Evolutionary conservation across 345 rosid genomes (phyloP).

Genomic region (Syzygium jambos): DNA sequence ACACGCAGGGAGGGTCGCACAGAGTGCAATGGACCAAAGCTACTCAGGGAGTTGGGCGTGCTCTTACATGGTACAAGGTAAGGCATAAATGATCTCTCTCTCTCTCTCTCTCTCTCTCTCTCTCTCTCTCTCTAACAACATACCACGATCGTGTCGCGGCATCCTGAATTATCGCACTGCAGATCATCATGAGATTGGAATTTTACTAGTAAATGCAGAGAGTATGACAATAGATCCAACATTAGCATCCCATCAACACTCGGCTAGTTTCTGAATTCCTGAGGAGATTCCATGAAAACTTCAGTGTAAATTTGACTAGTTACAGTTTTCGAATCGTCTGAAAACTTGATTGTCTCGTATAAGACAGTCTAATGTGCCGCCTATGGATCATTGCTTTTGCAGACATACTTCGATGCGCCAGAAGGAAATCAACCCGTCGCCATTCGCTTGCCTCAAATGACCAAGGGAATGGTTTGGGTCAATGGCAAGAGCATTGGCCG

Average conservation of each 20-base stretch:
- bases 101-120: too few species aligned
- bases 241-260: not conserved
- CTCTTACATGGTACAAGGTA: slow-evolving; percentile 85
- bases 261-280: not conserved
- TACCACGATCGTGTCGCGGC: not conserved
- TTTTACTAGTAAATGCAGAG: not conserved
- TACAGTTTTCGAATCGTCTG: not conserved
- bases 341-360: not conserved
- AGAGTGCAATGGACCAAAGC: slow-evolving; percentile 36
- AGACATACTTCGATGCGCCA: slow-evolving; percentile 68
- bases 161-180: not conserved
- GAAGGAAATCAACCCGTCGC: slow-evolving; percentile 52
- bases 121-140: not conserved
- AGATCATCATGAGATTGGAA: not conserved
- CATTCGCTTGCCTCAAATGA: slow-evolving; percentile 50
- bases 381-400: not conserved
- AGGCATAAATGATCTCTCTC: not conserved
- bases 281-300: not conserved
- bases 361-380: not conserved
- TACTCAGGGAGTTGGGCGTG: slow-evolving; percentile 16
- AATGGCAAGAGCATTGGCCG: slow-evolving; percentile 84
- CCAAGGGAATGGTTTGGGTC: slow-evolving; percentile 80
- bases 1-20: slow-evolving; percentile 40
- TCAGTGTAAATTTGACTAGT: not conserved
- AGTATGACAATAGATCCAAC: not conserved